Evolutionary conservation across 2,329 filamentous ascomycete genomes (phyloP), one percentile per base, ranked within the genome.

Genomic region (Drechslerella dactyloides): DNA sequence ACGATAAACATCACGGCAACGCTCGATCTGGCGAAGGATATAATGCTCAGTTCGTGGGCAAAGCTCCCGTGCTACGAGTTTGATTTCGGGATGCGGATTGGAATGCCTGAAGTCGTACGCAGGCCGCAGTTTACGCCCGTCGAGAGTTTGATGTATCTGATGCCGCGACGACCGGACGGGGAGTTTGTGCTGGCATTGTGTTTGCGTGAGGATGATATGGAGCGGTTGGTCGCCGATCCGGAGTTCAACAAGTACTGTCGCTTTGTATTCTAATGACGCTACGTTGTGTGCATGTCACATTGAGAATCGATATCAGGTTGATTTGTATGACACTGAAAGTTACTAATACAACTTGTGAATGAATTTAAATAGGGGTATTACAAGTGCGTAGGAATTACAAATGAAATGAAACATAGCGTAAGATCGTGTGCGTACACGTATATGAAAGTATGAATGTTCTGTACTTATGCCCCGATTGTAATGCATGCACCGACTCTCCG

Each of bases 31-130:
- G 76, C 80, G 0, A 76, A 75, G 0, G 83, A 85, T 42, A 77
- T 86, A 1, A 82, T 83, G 79, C 69, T 86, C 4, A 85, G 83
- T 65, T 86, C 84, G 0, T 87, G 84, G 85, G 80, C 81, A 0
- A 83, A 83, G 57, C 75, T 83, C 1, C 77, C 80, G 2, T 79
- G 78, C 15, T 83, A 82, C 72, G 77, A 80, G 0, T 77, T 82
- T 4, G 82, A 85, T 50, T 86, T 86, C 62, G 78, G 79, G 0
- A 73, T 81, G 1, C 81, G 80, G 0, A 73, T 86, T 1, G 84
- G 84, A 0, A 78, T 74, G 17, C 82, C 84, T 0, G 80, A 80
- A 61, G 79, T 78, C 0, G 84, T 85, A 21, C 77, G 84, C 0
- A 77, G 84, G 53, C 84, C 84, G 2, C 66, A 75, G 0, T 84